A percentile compares a stretch with the other conserved stretches of the same genome.
Conservation (phyloP, 2,329 filamentous ascomycete species). For the Diaporthe ilicicola region DNA sequence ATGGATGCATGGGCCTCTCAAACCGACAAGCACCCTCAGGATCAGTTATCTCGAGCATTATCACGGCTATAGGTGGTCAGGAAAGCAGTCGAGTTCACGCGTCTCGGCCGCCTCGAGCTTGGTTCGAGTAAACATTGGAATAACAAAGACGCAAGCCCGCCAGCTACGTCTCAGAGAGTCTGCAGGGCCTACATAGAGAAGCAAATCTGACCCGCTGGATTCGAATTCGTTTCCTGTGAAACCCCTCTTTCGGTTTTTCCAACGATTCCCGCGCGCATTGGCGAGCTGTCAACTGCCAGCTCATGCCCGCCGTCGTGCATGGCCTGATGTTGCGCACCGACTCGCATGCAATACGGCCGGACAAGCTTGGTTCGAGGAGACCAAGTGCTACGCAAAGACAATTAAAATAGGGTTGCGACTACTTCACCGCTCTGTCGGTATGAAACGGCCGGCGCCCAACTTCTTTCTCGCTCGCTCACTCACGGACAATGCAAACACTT, state of each 20-base stretch:
- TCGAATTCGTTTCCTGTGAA: not conserved
- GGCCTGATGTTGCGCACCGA: not conserved
- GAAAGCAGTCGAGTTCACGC: not conserved
- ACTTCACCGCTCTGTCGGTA: conserved; percentile 20
- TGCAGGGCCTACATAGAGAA: not conserved
- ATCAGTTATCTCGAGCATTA: not conserved
- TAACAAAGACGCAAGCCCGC: not conserved
- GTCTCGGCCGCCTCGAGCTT: not conserved
- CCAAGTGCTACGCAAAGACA: not conserved
- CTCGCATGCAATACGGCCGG: not conserved
- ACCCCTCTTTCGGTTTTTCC: not conserved
- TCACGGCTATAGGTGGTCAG: too few species aligned
- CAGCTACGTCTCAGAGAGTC: not conserved
- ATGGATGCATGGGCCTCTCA: conserved; percentile 9
- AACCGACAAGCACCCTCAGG: not conserved
- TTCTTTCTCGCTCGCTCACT: too few species aligned
- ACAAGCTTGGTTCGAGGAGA: not conserved
- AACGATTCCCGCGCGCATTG: not conserved
- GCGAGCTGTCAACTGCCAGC: conserved; percentile 5
- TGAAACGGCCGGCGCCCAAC: conserved; percentile 12
- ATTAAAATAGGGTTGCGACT: conserved; percentile 2
- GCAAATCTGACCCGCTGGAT: not conserved
- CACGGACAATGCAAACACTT: conserved; percentile 22
- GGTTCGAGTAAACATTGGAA: conserved; percentile 17
- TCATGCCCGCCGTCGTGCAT: not conserved